Base-by-base conservation (phyloP, 208 protist species). In the Wallacemonas sp. region DNA sequence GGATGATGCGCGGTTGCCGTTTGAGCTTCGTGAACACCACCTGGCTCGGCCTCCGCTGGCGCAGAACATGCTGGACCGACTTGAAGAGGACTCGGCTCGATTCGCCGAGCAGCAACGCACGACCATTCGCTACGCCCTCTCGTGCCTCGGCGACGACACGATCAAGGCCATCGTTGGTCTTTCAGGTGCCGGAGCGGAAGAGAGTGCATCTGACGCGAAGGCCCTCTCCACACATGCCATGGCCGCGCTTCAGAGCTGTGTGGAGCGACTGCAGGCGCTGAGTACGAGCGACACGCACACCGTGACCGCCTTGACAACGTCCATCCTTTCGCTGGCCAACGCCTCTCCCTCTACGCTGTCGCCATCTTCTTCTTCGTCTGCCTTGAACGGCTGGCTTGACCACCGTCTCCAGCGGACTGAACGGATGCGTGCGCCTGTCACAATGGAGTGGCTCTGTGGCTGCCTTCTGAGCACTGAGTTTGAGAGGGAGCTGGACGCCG, bases 11-110 rank as follows among this genome's bases (percentile, higher is more conserved):
- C 45, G 59, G 61, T 74, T 97, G 44, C 91, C 89, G n/a, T 96
- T 95, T 56, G 75, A 93, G 42, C 64, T 93, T 0, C 70, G 56
- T 0, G 14, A 46, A 34, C 82, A 90, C 70, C 66, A 70, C 4
- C 67, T 74, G 36, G 70, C 80, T 14, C 62, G 64, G 33, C 67
- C 84, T 1, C 82, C 77, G 6, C 70, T 97, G 33, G 84, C 82
- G 31, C 59, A 81, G 53, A 75, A 79, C 62, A 91, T 97, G 87
- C 79, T 94, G 47, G 68, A 79, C 31, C 78, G 91, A 1, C 66
- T 97, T 17, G 80, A 89, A 51, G 75, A 86, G 27, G 91, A 97
- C 72, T 77, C 85, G 12, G 39, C 33, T 30, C 68, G 76, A 45
- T 96, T 87, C 70, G 71, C 73, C n/a, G 27, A 66, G 3, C 72